phyloP scores from a whole-genome alignment of 768 basidiomycete species.

The Hypsizygus marmoreus region DNA sequence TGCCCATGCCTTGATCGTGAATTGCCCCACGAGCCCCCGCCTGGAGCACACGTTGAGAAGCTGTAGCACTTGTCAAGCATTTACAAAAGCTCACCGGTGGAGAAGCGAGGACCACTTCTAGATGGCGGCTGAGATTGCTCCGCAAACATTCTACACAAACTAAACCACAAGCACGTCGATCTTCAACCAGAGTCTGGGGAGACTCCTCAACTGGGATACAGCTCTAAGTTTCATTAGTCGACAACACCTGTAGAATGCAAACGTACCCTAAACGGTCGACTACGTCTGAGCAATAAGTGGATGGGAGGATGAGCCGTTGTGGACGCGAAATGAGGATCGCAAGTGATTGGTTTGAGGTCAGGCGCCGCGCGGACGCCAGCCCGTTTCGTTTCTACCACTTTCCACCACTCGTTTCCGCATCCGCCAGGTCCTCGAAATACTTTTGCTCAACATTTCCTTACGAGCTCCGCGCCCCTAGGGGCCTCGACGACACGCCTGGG shows the following conservation, averaged over 20 bases:
- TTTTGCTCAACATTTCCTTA: not conserved
- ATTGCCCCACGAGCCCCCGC: conserved; percentile 34
- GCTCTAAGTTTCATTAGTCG: too few relatives aligned
- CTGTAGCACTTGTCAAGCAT: not conserved
- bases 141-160: conserved; percentile 13
- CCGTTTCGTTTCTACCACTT: too few relatives aligned
- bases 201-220: too few relatives aligned
- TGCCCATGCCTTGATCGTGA: conserved; percentile 24
- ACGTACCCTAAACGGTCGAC: too few relatives aligned
- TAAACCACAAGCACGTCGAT: not conserved
- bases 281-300: too few relatives aligned
- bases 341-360: too few relatives aligned
- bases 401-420: too few relatives aligned
- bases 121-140: conserved; percentile 16
- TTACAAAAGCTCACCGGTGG: conserved; percentile 20
- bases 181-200: not conserved
- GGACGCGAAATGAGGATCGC: too few relatives aligned
- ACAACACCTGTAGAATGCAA: too few relatives aligned
- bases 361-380: too few relatives aligned
- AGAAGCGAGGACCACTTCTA: conserved; percentile 27
- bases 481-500: conserved; percentile 7
- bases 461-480: not conserved
- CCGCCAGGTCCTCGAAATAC: too few relatives aligned
- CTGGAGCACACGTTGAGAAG: conserved; percentile 17
- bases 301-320: too few relatives aligned